phyloP scores from a whole-genome alignment of 345 rosid species.

The Camelina sativa region DNA sequence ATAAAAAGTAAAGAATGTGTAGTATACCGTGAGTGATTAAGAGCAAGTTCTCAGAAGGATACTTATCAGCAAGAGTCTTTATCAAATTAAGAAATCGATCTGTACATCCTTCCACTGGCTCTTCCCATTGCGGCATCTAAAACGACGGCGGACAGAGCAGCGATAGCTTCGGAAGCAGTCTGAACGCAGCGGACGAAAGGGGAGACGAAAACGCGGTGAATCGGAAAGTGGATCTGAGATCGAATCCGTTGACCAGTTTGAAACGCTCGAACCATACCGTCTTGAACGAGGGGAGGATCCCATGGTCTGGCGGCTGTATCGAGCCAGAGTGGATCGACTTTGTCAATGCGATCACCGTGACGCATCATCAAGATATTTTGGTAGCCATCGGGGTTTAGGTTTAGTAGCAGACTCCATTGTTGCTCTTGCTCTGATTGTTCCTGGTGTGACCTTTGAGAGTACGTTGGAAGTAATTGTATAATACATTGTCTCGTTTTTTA shows the following conservation, averaged over 20 bases:
- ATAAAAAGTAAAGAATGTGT: background rate
- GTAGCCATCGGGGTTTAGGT: background rate
- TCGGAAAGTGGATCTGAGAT: slow-evolving; percentile 54
- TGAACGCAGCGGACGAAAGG: slow-evolving; percentile 84
- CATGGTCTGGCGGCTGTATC: slow-evolving; percentile 59
- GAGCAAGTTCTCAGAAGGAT: slow-evolving; percentile 79
- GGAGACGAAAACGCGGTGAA: slow-evolving; percentile 78
- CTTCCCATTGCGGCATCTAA: slow-evolving; percentile 52
- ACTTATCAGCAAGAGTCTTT: slow-evolving; percentile 70
- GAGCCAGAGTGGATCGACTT: slow-evolving; percentile 54
- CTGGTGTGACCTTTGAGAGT: background rate
- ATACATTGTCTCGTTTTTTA: background rate
- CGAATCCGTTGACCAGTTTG: slow-evolving; percentile 52
- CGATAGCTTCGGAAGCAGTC: slow-evolving; percentile 64
- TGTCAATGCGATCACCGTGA: slow-evolving; percentile 80
- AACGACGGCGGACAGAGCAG: slow-evolving; percentile 56
- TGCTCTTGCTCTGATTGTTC: slow-evolving; percentile 9
- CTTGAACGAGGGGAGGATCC: slow-evolving; percentile 70
- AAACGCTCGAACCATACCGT: slow-evolving; percentile 57
- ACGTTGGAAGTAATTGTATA: slow-evolving; percentile 13
- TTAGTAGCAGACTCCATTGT: slow-evolving; percentile 13
- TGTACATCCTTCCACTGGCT: slow-evolving; percentile 49
- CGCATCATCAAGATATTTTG: slow-evolving; percentile 81
- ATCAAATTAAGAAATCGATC: slow-evolving; percentile 54
- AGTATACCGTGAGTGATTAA: slow-evolving; percentile 80